A percentile compares a stretch with the other conserved stretches of the same genome.
These are phyloP conservation scores for Pichia sp. DNA, from an alignment of 1,139 yeast genomes.

Conservation along the genomic window DNA sequence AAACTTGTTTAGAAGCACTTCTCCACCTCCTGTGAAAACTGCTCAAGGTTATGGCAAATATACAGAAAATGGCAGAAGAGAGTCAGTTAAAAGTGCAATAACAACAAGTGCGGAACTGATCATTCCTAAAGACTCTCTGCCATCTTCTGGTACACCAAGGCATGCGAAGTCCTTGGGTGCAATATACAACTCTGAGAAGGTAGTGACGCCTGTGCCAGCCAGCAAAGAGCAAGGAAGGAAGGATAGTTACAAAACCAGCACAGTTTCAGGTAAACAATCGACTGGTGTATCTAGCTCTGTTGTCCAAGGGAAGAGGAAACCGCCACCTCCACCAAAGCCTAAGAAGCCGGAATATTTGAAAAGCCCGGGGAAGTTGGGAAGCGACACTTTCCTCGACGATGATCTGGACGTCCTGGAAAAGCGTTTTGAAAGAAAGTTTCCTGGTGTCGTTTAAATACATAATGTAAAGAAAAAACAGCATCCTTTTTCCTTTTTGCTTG, in stretches of 20 bases:
- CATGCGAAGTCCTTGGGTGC: conserved; percentile 3
- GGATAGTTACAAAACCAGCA: neutral
- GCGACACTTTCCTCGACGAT: conserved; percentile 6
- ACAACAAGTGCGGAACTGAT: neutral
- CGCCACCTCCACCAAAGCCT: conserved; percentile 25
- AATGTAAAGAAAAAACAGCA: neutral
- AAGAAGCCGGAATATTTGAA: conserved; percentile 21
- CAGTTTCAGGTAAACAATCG: neutral
- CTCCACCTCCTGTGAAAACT: conserved; percentile 46
- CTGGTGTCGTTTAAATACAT: conserved; percentile 7
- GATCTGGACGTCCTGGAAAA: conserved; percentile 20
- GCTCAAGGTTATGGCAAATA: conserved; percentile 76
- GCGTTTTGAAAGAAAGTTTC: conserved; percentile 19
- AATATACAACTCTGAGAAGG: neutral
- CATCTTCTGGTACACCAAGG: conserved; percentile 1
- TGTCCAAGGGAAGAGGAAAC: conserved; percentile 11
- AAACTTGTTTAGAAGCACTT: conserved; percentile 48
- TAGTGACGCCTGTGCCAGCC: neutral
- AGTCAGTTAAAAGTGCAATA: neutral
- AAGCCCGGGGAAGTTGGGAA: neutral
- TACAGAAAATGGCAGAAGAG: conserved; percentile 38
- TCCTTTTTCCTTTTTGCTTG: neutral
- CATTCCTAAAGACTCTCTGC: conserved; percentile 2
- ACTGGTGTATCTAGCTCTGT: neutral
- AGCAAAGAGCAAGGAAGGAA: neutral